A percentile compares a stretch with the other conserved stretches of the same genome.
Conservation (phyloP, 179 eudicot genomes). For the Gypsophila paniculata region DNA sequence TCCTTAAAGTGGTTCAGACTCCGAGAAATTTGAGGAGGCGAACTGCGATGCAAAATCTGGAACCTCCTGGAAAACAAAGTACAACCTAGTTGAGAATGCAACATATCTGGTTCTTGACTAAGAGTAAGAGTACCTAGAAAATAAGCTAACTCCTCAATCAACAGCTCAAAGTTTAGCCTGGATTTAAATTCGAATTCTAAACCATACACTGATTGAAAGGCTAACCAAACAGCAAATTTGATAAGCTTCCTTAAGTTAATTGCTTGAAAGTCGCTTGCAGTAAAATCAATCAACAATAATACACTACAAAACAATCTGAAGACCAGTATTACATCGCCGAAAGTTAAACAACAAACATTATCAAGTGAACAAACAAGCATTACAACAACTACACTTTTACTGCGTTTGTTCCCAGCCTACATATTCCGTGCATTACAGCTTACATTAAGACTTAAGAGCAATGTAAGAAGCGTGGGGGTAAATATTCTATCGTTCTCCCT, state of each 20-base stretch:
- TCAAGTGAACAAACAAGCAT: background rate
- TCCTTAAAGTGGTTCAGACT: constrained; percentile 80
- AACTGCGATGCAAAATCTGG: constrained; percentile 68
- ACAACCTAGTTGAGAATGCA: constrained; percentile 15
- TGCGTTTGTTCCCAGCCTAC: background rate
- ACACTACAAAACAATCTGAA: background rate
- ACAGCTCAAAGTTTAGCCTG: background rate
- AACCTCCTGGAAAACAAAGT: constrained; percentile 53
- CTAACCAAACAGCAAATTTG: background rate
- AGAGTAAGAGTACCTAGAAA: background rate
- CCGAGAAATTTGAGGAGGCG: constrained; percentile 44
- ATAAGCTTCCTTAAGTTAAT: background rate
- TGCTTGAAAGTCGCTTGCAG: background rate
- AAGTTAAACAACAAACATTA: background rate
- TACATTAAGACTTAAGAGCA: no score
- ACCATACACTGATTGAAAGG: background rate
- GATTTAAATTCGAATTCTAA: background rate
- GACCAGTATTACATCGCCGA: background rate
- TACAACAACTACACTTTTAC: background rate
- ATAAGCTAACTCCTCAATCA: background rate
- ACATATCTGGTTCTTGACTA: background rate
- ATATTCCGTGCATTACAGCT: background rate
- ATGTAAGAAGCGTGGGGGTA: background rate
- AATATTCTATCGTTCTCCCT: background rate
- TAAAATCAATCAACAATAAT: background rate